Conservation (phyloP, 257 asterid genomes). For the Hygrophila difformis region DNA sequence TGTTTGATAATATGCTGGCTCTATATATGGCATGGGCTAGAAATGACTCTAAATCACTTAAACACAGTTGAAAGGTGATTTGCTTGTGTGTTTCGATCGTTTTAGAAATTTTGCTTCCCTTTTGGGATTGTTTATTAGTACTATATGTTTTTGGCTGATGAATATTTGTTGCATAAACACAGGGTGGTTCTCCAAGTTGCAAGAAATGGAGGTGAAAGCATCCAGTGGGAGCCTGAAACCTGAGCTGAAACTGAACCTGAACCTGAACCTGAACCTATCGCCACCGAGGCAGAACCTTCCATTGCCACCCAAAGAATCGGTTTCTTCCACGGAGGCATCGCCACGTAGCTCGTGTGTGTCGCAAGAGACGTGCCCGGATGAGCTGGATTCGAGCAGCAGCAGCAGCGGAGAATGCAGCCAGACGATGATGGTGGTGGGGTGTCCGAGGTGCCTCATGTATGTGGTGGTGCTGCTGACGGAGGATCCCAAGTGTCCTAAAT, state of each 20-base stretch:
- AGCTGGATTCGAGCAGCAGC: slow-evolving; percentile 8
- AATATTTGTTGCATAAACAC: too few relatives aligned
- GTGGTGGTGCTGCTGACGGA: slow-evolving; percentile 13
- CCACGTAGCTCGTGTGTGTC: slow-evolving; percentile 38
- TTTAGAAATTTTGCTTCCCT: too few relatives aligned
- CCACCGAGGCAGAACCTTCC: slow-evolving; percentile 23
- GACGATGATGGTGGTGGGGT: slow-evolving; percentile 39
- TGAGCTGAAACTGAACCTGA: slow-evolving; percentile 37
- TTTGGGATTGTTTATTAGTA: too few relatives aligned
- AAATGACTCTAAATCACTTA: too few relatives aligned
- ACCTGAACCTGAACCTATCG: slow-evolving; percentile 32
- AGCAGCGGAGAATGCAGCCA: too few relatives aligned
- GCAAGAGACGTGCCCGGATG: slow-evolving; percentile 23
- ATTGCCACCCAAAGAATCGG: slow-evolving; percentile 17
- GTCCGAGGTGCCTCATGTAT: slow-evolving; percentile 8
- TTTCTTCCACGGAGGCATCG: slow-evolving; percentile 27
- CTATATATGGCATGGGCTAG: too few relatives aligned
- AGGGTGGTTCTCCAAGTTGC: too few relatives aligned
- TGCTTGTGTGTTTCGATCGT: too few relatives aligned
- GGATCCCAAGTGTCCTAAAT: slow-evolving; percentile 43
- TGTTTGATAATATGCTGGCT: too few relatives aligned
- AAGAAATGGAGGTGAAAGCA: too few relatives aligned
- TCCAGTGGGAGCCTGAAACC: slow-evolving; percentile 28
- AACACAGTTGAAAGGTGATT: too few relatives aligned
- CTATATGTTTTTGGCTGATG: too few relatives aligned